Evolutionary conservation across 176 grass and related monocot genomes (phyloP).

Genomic region (Puya raimondii): DNA sequence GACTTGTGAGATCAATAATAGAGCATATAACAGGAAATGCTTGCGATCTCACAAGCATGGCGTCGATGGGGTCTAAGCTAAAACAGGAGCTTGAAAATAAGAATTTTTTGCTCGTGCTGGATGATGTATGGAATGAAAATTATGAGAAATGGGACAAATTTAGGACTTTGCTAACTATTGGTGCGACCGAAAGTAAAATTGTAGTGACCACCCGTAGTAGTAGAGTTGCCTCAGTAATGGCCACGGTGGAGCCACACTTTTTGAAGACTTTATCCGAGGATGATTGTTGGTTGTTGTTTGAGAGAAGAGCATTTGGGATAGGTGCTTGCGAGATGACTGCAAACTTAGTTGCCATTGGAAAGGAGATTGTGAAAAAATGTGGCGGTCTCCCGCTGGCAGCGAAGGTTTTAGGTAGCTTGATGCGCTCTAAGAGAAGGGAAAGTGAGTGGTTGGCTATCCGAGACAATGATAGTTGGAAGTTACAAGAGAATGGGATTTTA

Average conservation of each 20-base stretch:
- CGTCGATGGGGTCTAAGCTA: too few species aligned
- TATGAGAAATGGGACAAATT: too few species aligned
- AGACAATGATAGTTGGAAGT: conserved; percentile 26
- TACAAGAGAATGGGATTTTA: neutral
- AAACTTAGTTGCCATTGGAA: conserved; percentile 13
- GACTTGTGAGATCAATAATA: too few species aligned
- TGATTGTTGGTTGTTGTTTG: neutral
- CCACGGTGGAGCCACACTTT: conserved; percentile 20
- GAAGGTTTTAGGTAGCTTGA: conserved; percentile 10
- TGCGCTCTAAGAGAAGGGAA: conserved; percentile 3
- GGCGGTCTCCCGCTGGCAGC: conserved; percentile 21
- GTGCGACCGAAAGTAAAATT: neutral
- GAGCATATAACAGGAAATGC: too few species aligned
- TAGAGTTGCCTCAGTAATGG: neutral
- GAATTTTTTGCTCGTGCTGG: too few species aligned
- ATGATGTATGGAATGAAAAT: too few species aligned
- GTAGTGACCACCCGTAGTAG: neutral
- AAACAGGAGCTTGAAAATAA: too few species aligned
- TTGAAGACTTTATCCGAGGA: conserved; percentile 3
- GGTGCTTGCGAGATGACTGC: neutral
- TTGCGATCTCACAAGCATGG: too few species aligned
- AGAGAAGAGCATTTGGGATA: neutral
- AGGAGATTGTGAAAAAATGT: conserved; percentile 33
- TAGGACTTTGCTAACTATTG: too few species aligned
- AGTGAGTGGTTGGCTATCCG: conserved; percentile 9